phyloP scores from a whole-genome alignment of 805 yeast species.

The Pichia manshurica region DNA sequence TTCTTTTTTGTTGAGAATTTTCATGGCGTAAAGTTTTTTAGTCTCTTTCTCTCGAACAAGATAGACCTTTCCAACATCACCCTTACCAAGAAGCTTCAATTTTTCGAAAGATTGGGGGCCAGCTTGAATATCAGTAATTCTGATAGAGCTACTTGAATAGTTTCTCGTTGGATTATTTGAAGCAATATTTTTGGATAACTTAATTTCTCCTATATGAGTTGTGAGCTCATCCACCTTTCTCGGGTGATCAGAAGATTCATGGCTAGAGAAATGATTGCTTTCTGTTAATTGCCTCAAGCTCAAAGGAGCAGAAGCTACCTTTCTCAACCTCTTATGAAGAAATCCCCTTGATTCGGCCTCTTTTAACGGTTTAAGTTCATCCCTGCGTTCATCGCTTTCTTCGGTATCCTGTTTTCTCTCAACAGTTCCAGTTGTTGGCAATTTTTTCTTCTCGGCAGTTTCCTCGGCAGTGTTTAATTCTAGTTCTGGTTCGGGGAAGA shows the following conservation, averaged over 20 bases:
- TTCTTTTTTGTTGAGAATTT: constrained; percentile 81
- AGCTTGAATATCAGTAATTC: constrained; percentile 72
- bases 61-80: constrained; percentile 96
- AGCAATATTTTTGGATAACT: constrained; percentile 28
- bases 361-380: constrained; percentile 15
- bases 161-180: constrained; percentile 46
- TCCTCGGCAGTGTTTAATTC: no score
- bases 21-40: constrained; percentile 82
- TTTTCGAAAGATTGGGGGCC: constrained; percentile 84
- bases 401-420: neutral
- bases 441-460: no score
- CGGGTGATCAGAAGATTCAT: neutral
- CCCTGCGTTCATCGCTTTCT: constrained; percentile 13
- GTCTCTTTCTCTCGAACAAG: constrained; percentile 78
- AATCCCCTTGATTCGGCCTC: constrained; percentile 12
- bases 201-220: constrained; percentile 36
- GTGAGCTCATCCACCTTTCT: constrained; percentile 19
- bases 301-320: constrained; percentile 84
- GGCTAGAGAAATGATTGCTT: neutral
- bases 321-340: constrained; percentile 44
- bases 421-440: neutral
- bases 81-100: constrained; percentile 85
- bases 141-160: constrained; percentile 70
- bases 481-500: neutral
- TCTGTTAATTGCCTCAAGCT: constrained; percentile 38